These are phyloP conservation scores for Letharia lupina DNA, from an alignment of 495 filamentous ascomycete species.

Conservation along the genomic window DNA sequence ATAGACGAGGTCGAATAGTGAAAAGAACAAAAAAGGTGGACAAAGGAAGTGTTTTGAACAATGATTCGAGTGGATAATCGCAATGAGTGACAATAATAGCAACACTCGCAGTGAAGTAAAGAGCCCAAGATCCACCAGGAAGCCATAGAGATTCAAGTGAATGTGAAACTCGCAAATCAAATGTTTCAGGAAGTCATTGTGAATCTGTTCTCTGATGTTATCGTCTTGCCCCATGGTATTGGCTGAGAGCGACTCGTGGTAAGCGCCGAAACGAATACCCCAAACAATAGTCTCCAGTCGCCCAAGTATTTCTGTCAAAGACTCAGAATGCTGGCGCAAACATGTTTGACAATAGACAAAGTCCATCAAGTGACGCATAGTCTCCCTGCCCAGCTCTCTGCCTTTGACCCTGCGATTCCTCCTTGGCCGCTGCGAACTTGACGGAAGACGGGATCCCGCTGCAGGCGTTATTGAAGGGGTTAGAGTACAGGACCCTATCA, in stretches of 20 bases:
- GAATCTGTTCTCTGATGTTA: conserved; percentile 9
- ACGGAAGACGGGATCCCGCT: neutral
- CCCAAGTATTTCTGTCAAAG: conserved; percentile 9
- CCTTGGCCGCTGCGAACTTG: neutral
- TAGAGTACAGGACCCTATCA: neutral
- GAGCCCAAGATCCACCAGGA: conserved; percentile 18
- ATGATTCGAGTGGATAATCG: conserved; percentile 20
- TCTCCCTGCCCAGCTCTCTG: neutral
- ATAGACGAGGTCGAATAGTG: conserved; percentile 12
- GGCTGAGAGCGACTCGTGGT: conserved; percentile 12
- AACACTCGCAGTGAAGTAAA: conserved; percentile 8
- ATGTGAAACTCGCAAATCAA: conserved; percentile 21
- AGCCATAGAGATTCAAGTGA: conserved; percentile 12
- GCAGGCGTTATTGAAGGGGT: too few species aligned
- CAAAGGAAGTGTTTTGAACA: conserved; percentile 18
- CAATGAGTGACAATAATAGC: conserved; percentile 24
- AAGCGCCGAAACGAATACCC: conserved; percentile 11
- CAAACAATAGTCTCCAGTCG: conserved; percentile 6
- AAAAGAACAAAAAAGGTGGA: conserved; percentile 20
- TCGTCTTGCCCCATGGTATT: conserved; percentile 11
- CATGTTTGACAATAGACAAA: conserved; percentile 1
- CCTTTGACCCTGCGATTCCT: neutral
- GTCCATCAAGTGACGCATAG: too few species aligned
- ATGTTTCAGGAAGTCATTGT: conserved; percentile 15
- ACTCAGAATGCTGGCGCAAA: neutral